A percentile compares a stretch with the other conserved stretches of the same genome.
These are phyloP conservation scores for Tuber magnatum DNA, from an alignment of 495 filamentous ascomycete species.

Conservation along the genomic window DNA sequence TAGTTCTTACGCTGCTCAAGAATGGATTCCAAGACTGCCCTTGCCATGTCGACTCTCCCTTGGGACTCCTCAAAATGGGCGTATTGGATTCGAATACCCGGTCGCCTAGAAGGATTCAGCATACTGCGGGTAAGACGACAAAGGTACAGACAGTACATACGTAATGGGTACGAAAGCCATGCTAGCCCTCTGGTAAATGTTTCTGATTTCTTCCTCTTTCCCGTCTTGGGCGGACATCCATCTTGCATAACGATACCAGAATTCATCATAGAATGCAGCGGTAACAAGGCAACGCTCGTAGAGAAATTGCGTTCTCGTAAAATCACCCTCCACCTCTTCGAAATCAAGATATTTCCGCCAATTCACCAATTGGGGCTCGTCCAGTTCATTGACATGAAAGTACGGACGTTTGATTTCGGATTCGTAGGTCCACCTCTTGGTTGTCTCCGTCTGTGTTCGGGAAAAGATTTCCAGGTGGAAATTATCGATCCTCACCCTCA, in stretches of 20 bases:
- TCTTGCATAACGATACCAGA: conserved; percentile 94
- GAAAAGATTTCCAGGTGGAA: conserved; percentile 76
- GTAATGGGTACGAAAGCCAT: conserved; percentile 77
- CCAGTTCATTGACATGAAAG: conserved; percentile 90
- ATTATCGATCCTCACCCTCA: conserved; percentile 69
- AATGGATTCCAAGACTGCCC: conserved; percentile 75
- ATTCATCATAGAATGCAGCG: conserved; percentile 90
- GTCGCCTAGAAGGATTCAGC: conserved; percentile 45
- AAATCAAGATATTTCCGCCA: conserved; percentile 97
- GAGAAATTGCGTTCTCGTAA: conserved; percentile 65
- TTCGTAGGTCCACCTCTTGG: conserved; percentile 91
- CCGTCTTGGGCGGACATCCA: conserved; percentile 82
- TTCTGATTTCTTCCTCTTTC: conserved; percentile 86
- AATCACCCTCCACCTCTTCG: conserved; percentile 80
- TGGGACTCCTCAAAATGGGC: conserved; percentile 89
- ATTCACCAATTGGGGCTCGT: conserved; percentile 76
- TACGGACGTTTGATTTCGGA: conserved; percentile 93
- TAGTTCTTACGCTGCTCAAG: conserved; percentile 45
- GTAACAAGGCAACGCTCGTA: conserved; percentile 93
- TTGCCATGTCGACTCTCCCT: conserved; percentile 66
- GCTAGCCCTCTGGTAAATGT: conserved; percentile 83
- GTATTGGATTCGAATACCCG: conserved; percentile 77
- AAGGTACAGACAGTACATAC: conserved; percentile 32
- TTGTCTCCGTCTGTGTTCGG: conserved; percentile 78
- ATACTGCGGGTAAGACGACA: neutral